Evolutionary conservation across 2,329 filamentous ascomycete species (phyloP), one percentile per base, ranked within the genome.

Genomic region (Plenodomus biglobosus): DNA sequence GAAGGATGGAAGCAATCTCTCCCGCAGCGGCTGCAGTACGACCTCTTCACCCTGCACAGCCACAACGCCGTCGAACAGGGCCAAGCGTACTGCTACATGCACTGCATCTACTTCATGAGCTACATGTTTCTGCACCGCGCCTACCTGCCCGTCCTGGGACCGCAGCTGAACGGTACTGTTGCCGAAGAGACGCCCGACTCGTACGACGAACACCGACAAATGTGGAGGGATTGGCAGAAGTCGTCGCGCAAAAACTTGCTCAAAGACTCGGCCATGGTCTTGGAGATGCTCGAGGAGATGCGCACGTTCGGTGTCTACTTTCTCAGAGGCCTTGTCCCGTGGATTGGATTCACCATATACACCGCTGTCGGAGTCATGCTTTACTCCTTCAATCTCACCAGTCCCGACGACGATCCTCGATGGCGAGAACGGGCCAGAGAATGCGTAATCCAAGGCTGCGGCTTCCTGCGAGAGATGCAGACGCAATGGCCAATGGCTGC

Each of bases 331-430:
- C 50, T 73, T 8, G 71, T 74, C 1, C 71, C 71, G 1, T 74
- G 71, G 71, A 73, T 73, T 20, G 71, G 71, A 13, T 74, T 74
- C 50, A 74, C 71, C 44, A 72, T 73, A 8, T 74, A 73, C 46
- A 73, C 70, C 1, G 71, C 70, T 2, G 70, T 73, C 1, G 71
- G 71, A 8, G 69, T 72, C 7, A 71, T 74, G 65, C 55, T 73
- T 8, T 74, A 73, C 37, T 69, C 63, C 13, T 69, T 66, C 58
- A 70, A 72, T 42, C 72, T 73, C 20, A 70, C 71, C 1, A 65
- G 61, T 38, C 48, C 50, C 22, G 69, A 72, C 0, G 68, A 73
- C 20, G 68, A 73, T 42, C 64, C 65, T 5, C 58, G 52, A 11
- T 62, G 69, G 34, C 58, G 60, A 6, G 63, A 66, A 30, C 69